Base-by-base conservation (phyloP, 176 grass and related monocot genomes). In the Thalia dealbata region DNA sequence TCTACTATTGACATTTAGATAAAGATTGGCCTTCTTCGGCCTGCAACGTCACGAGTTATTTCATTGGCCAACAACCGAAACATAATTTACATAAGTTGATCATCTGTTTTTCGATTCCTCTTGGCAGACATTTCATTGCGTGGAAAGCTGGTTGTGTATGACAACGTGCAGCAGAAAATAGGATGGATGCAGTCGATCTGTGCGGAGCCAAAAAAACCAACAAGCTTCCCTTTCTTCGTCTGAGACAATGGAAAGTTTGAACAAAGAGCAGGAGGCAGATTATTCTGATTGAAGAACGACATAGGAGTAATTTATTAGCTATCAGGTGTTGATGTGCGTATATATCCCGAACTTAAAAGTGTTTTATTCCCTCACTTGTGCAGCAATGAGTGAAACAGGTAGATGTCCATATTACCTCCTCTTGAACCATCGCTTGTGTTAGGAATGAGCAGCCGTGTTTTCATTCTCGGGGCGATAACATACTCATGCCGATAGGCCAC, bases 91-190 rank as follows among this genome's bases (percentile, higher is more conserved):
- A 30, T 2, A 65, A 65, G 26, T 65, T 16, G 6, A 35, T 65
- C n/a, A 10, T 8, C 59, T 3, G 24, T 42, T 52, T 22, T 7
- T 10, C 0, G 64, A 60, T 66, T 73, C 19, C 65, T 79, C 29
- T 59, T 72, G 81, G 79, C 77, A 99, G 95, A 82, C 79, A 69
- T 83, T 75, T 91, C 83, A 12, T 85, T 99, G 58, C 81, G 79
- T 62, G 95, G 95, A 54, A 99, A 99, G 82, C 76, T 99, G 30
- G 73, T 99, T 52, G 78, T 79, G 54, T 99, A 93, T 52, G 87
- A 99, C 75, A 99, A 99, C 70, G 77, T 81, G 55, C 44, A 78
- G 81, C 84, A 79, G n/a, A 74, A 76, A 73, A 77, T 93, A 27
- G 90, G 90, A 67, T 93, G 95, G 95, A 52, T 55, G 76, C 78